Percentiles rank a stretch among this genome's conserved stretches.
Evolutionary conservation across 768 basidiomycete species (phyloP).

Genomic region (Leucosporidium yakuticum): DNA sequence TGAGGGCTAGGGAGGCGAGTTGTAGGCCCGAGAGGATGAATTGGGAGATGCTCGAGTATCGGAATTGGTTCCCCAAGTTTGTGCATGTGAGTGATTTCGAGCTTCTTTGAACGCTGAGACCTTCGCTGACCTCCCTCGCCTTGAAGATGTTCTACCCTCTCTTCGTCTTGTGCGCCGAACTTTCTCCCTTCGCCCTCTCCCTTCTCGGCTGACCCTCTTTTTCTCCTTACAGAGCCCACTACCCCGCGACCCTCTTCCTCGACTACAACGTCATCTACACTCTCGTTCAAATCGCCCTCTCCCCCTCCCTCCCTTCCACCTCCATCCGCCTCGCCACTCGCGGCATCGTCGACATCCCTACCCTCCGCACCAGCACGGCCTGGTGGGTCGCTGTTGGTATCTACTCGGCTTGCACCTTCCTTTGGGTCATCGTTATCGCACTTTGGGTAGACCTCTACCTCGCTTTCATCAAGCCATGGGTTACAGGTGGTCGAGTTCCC

Average conservation of each 20-base stretch:
- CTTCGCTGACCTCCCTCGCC: too few species aligned
- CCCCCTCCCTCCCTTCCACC: constrained; percentile 14
- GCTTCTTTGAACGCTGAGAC: neutral
- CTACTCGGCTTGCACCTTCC: constrained; percentile 19
- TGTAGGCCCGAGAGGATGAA: neutral
- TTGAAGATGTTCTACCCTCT: constrained; percentile 24
- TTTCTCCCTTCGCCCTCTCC: too few species aligned
- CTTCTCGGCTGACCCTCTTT: neutral
- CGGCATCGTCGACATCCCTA: constrained; percentile 13
- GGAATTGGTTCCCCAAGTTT: neutral
- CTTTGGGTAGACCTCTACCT: constrained; percentile 10
- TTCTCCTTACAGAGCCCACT: constrained; percentile 6
- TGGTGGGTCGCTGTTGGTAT: constrained; percentile 24
- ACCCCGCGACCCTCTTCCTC: constrained; percentile 28
- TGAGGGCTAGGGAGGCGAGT: too few species aligned
- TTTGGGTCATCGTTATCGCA: constrained; percentile 12
- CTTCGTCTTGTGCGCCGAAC: constrained; percentile 9
- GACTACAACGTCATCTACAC: constrained; percentile 30
- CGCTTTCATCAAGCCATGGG: constrained; percentile 10
- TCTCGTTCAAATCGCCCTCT: constrained; percentile 21
- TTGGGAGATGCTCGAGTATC: neutral
- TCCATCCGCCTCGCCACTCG: neutral
- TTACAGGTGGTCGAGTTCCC: constrained; percentile 3
- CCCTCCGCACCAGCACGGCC: constrained; percentile 6
- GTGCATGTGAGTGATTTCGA: neutral